These are phyloP conservation scores for Neospora caninum DNA, from an alignment of 169 alveolate genomes.

Conservation along the genomic window DNA sequence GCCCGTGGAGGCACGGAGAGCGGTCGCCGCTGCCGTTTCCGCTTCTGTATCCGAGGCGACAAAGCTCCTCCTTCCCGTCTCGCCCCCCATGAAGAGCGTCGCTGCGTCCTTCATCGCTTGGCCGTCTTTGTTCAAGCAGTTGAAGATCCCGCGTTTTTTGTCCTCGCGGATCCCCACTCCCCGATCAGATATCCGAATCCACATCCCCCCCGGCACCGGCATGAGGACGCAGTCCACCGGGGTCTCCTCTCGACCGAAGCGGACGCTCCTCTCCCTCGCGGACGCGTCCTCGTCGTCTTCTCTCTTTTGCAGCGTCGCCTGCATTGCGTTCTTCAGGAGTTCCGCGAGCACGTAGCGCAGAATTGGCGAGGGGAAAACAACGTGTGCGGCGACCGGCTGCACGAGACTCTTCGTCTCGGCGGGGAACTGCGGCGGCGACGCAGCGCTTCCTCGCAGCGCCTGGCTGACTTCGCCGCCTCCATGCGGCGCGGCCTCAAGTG, in stretches of 20 bases:
- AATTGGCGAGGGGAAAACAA: slow-evolving; percentile 5
- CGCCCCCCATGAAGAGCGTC: not conserved
- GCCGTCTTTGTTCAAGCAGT: not conserved
- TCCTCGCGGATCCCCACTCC: not conserved
- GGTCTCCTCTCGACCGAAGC: not conserved
- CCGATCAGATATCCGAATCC: slow-evolving; percentile 6
- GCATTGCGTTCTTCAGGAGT: slow-evolving; percentile 30
- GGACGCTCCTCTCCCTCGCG: not conserved
- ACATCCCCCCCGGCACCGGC: slow-evolving; percentile 1
- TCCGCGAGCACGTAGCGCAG: slow-evolving; percentile 17
- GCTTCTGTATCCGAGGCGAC: not conserved
- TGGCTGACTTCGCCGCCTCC: not conserved
- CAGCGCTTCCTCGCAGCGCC: not conserved
- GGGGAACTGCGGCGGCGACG: not conserved
- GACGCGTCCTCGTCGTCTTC: not conserved
- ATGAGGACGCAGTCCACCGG: slow-evolving; percentile 3
- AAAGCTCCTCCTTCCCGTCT: not conserved
- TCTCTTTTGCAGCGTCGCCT: not conserved
- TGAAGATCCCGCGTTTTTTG: not conserved
- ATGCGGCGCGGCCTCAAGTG: not conserved
- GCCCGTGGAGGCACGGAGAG: not conserved
- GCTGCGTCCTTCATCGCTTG: slow-evolving; percentile 12
- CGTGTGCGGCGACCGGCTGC: too few relatives aligned
- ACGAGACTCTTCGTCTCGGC: not conserved
- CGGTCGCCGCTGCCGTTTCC: not conserved